A percentile compares a stretch with the other conserved stretches of the same genome.
Conservation (phyloP, 805 yeast genomes). For the Dipodascus geniculatus region DNA sequence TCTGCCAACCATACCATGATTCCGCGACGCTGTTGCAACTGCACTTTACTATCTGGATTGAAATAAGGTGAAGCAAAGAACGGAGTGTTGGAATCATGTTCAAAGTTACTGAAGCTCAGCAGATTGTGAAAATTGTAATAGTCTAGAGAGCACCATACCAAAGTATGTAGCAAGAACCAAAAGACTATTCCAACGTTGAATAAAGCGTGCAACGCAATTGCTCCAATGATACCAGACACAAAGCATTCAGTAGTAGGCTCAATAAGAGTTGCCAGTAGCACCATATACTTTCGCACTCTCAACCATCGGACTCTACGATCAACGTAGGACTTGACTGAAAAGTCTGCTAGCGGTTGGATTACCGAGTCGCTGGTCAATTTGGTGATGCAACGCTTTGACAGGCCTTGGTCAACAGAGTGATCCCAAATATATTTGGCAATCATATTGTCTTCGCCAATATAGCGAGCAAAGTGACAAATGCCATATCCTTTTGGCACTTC, state of each 20-base stretch:
- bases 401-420: conserved; percentile 26
- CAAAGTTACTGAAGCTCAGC: conserved; percentile 20
- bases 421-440: conserved; percentile 75
- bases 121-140: conserved; percentile 43
- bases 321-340: conserved; percentile 42
- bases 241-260: conserved; percentile 82
- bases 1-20: conserved; percentile 26
- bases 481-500: conserved; percentile 27
- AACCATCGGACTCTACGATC: conserved; percentile 72
- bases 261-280: conserved; percentile 64
- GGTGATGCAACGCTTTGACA: conserved; percentile 41
- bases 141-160: conserved; percentile 56
- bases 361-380: conserved; percentile 72
- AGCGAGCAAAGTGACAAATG: conserved; percentile 58
- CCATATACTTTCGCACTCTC: conserved; percentile 81
- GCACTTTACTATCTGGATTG: conserved; percentile 13
- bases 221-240: conserved; percentile 55
- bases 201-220: conserved; percentile 42
- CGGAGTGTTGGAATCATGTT: conserved; percentile 16
- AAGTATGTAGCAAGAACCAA: conserved; percentile 38
- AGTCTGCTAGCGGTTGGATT: conserved; percentile 50
- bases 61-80: conserved; percentile 18
- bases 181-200: conserved; percentile 22
- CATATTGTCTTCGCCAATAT: conserved; percentile 90
- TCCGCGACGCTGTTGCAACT: conserved; percentile 10